Conservation (phyloP, 2,329 filamentous ascomycete species). For the Magnaporthiopsis incrustans region DNA sequence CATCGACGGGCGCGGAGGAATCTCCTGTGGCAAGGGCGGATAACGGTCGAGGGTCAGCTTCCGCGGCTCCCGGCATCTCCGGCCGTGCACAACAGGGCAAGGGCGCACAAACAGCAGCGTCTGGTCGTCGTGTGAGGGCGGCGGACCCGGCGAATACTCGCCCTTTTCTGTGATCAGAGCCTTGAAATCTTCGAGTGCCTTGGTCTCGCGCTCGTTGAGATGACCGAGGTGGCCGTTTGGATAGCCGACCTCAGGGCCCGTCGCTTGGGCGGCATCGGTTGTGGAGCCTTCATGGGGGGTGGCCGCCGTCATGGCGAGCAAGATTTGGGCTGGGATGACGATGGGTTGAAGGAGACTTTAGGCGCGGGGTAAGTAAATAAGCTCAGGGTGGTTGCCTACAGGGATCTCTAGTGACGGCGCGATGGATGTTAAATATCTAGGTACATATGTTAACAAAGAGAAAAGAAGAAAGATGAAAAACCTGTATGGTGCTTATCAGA, state of each 20-base stretch:
- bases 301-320: background rate
- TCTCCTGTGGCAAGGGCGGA: slow-evolving; percentile 44
- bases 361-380: too few relatives aligned
- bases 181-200: slow-evolving; percentile 67
- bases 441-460: background rate
- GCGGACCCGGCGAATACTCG: slow-evolving; percentile 49
- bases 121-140: slow-evolving; percentile 63
- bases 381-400: too few relatives aligned
- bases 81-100: slow-evolving; percentile 3
- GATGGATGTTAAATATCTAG: too few relatives aligned
- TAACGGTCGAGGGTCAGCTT: slow-evolving; percentile 1
- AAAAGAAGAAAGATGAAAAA: background rate
- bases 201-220: slow-evolving; percentile 60
- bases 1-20: slow-evolving; percentile 83
- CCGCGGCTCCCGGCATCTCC: slow-evolving; percentile 1
- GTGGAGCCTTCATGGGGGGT: background rate
- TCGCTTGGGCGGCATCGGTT: slow-evolving; percentile 12
- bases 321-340: background rate
- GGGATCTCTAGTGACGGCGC: too few relatives aligned
- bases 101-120: slow-evolving; percentile 53
- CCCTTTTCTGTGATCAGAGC: slow-evolving; percentile 54
- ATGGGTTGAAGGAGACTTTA: background rate
- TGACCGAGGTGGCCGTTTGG: slow-evolving; percentile 75
- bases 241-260: slow-evolving; percentile 39
- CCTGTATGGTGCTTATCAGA: background rate